These are phyloP conservation scores for Penicillium sp. DNA, from an alignment of 2,329 filamentous ascomycete genomes.

Conservation along the genomic window DNA sequence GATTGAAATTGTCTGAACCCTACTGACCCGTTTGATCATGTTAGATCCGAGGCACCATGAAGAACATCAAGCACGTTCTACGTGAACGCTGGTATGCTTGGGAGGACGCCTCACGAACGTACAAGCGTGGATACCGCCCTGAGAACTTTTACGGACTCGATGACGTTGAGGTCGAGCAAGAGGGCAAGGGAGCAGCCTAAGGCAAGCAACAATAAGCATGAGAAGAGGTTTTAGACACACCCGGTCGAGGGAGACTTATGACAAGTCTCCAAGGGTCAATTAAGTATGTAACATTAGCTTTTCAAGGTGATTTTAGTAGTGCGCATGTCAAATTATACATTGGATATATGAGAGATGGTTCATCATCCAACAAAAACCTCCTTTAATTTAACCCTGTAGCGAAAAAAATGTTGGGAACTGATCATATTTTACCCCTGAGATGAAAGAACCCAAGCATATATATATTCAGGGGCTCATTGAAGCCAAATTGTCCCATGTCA, in stretches of 20 bases:
- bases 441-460: conserved; percentile 2
- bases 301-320: conserved; percentile 2
- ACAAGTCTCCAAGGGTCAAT: background rate
- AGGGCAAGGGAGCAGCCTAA: conserved; percentile 2
- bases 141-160: conserved; percentile 25
- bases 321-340: conserved; percentile 7
- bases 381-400: background rate
- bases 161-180: conserved; percentile 16
- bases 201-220: background rate
- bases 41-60: conserved; percentile 75
- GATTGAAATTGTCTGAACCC: background rate
- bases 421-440: conserved; percentile 9
- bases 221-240: background rate
- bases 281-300: conserved; percentile 15
- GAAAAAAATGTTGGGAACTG: background rate
- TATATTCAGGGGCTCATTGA: conserved; percentile 7
- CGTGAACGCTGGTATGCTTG: conserved; percentile 88
- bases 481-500: background rate
- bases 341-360: background rate
- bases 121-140: conserved; percentile 39
- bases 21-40: background rate
- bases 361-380: background rate
- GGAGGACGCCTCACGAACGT: conserved; percentile 47
- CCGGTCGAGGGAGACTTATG: background rate
- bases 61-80: conserved; percentile 76